Percentiles rank a stretch among this genome's conserved stretches.
phyloP scores from a whole-genome alignment of 1,139 yeast genomes.

The Yamadazyma mexicana region DNA sequence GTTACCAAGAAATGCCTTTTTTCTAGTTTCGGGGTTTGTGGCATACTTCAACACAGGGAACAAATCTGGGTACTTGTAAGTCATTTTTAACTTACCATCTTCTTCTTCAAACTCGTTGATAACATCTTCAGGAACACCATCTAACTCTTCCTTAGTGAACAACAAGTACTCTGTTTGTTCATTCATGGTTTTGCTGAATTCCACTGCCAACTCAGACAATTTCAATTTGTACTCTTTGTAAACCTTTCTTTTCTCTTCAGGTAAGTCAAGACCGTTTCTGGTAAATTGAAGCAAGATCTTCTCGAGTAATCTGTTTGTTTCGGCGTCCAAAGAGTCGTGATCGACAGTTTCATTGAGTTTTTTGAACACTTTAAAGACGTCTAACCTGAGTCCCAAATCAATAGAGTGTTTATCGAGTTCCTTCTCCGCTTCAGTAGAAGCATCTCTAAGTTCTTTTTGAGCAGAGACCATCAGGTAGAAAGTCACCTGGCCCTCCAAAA shows the following conservation, averaged over 20 bases:
- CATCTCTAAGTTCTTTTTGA: constrained; percentile 63
- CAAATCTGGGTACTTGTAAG: constrained; percentile 79
- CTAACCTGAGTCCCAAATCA: constrained; percentile 66
- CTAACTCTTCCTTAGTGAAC: constrained; percentile 64
- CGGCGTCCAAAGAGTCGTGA: constrained; percentile 44
- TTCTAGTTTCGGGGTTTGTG: constrained; percentile 61
- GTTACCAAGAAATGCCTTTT: constrained; percentile 61
- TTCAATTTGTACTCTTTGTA: constrained; percentile 60
- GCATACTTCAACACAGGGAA: constrained; percentile 78
- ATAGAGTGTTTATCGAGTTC: constrained; percentile 54
- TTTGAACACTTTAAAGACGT: constrained; percentile 61
- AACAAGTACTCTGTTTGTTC: constrained; percentile 64
- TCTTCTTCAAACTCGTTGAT: constrained; percentile 55
- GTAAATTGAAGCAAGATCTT: constrained; percentile 56
- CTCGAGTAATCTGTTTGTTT: constrained; percentile 55
- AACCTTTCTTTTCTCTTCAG: constrained; percentile 52
- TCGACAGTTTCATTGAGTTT: constrained; percentile 41
- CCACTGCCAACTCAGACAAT: constrained; percentile 55
- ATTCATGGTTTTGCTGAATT: constrained; percentile 64
- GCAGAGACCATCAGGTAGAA: constrained; percentile 73
- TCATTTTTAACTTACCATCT: constrained; percentile 58
- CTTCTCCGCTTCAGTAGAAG: constrained; percentile 64
- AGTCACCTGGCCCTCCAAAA: constrained; percentile 49
- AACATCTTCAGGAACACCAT: constrained; percentile 70
- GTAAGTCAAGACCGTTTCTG: constrained; percentile 67